A percentile compares a stretch with the other conserved stretches of the same genome.
Evolutionary conservation across 208 protist genomes (phyloP).

Genomic region (Naegleria fowleri): DNA sequence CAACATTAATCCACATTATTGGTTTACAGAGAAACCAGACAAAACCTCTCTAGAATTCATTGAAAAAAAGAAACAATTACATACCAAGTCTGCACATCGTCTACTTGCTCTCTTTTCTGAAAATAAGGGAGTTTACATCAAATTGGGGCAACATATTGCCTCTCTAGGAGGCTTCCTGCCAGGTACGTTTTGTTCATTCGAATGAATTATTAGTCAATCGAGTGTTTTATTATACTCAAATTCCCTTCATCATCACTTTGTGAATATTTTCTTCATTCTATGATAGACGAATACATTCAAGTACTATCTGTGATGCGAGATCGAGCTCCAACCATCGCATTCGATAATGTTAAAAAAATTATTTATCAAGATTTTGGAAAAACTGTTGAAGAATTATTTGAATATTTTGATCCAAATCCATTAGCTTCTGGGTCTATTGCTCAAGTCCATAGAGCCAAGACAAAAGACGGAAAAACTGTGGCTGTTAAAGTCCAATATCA

Average conservation of each 20-base stretch:
- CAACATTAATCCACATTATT: background rate
- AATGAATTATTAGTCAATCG: too few relatives aligned
- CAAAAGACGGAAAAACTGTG: background rate
- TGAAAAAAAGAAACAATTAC: background rate
- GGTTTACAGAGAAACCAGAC: background rate
- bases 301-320: slow-evolving; percentile 48
- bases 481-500: slow-evolving; percentile 26
- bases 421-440: slow-evolving; percentile 57
- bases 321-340: slow-evolving; percentile 38
- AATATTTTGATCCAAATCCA: slow-evolving; percentile 46
- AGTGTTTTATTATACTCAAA: too few relatives aligned
- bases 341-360: slow-evolving; percentile 38
- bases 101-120: background rate
- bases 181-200: too few relatives aligned
- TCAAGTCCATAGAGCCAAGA: slow-evolving; percentile 35
- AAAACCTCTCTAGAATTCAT: background rate
- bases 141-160: slow-evolving; percentile 51
- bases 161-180: slow-evolving; percentile 48
- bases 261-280: too few relatives aligned
- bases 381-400: slow-evolving; percentile 41
- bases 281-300: slow-evolving; percentile 41
- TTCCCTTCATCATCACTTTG: too few relatives aligned
- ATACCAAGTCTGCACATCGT: background rate
- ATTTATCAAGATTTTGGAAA: slow-evolving; percentile 45
- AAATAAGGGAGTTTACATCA: slow-evolving; percentile 42